A percentile compares a stretch with the other conserved stretches of the same genome.
Evolutionary conservation across 257 asterid species (phyloP).

Genomic region (Solanum rostratum): DNA sequence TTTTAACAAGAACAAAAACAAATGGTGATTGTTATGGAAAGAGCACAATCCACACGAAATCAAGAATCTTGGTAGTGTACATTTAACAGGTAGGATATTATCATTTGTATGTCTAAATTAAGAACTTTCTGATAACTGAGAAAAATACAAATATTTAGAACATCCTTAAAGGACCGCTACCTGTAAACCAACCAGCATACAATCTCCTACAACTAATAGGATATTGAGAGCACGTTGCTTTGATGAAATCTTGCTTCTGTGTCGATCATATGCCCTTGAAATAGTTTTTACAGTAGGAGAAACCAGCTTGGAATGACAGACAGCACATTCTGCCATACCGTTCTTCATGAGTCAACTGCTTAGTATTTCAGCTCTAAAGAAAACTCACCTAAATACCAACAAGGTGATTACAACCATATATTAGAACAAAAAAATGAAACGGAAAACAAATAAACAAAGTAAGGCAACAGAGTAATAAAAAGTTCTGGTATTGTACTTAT

Average conservation of each 20-base stretch:
- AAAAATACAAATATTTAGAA: not conserved
- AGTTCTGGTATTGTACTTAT: not conserved
- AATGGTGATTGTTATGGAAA: not conserved
- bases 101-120: not conserved
- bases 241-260: slow-evolving; percentile 53
- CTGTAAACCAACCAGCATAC: slow-evolving; percentile 71
- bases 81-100: not conserved
- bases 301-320: slow-evolving; percentile 74
- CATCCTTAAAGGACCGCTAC: slow-evolving; percentile 9
- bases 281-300: slow-evolving; percentile 48
- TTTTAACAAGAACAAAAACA: not conserved
- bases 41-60: not conserved
- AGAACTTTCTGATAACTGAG: not conserved
- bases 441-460: not conserved
- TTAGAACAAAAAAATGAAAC: not conserved
- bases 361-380: not conserved
- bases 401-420: not conserved
- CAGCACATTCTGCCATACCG: slow-evolving; percentile 80
- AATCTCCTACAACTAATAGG: slow-evolving; percentile 63
- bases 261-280: slow-evolving; percentile 64
- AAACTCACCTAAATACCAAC: not conserved
- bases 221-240: slow-evolving; percentile 62
- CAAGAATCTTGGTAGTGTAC: not conserved
- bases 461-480: not conserved
- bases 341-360: slow-evolving; percentile 21